Percentiles rank a stretch among this genome's conserved stretches.
Evolutionary conservation across 371 early-diverging fungal species (phyloP).

Genomic region (Circinella minor): DNA sequence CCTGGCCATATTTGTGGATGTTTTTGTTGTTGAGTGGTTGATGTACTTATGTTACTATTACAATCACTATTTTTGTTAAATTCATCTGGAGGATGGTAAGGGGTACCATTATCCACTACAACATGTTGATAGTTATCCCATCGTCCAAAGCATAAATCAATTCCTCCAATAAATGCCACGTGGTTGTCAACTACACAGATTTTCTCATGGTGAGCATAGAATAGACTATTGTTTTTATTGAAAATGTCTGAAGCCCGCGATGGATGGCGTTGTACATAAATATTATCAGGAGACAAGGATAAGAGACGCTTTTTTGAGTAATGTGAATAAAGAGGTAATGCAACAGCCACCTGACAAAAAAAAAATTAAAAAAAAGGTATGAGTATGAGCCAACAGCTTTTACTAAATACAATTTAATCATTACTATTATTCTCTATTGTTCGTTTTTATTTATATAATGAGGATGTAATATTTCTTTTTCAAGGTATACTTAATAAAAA

Average conservation of each 20-base stretch:
- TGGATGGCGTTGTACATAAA: slow-evolving; percentile 72
- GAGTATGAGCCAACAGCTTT: too few species aligned
- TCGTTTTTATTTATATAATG: too few species aligned
- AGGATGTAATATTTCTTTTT: too few species aligned
- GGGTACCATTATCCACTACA: slow-evolving; percentile 70
- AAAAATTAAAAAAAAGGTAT: not conserved
- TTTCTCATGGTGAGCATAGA: slow-evolving; percentile 49
- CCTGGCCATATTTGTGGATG: slow-evolving; percentile 73
- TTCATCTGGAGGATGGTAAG: not conserved
- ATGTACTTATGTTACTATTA: too few species aligned
- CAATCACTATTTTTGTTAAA: too few species aligned
- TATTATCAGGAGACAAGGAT: slow-evolving; percentile 60
- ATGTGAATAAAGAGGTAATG: slow-evolving; percentile 77
- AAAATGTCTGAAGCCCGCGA: slow-evolving; percentile 60
- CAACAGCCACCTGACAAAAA: slow-evolving; percentile 42
- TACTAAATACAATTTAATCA: too few species aligned
- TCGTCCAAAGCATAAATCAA: slow-evolving; percentile 87
- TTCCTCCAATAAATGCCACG: slow-evolving; percentile 81
- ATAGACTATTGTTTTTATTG: slow-evolving; percentile 32
- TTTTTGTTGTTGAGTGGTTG: slow-evolving; percentile 18
- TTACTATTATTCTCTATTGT: too few species aligned
- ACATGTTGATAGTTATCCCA: slow-evolving; percentile 85
- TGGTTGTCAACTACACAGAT: slow-evolving; percentile 72
- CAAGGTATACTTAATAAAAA: too few species aligned
- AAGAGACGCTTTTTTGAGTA: slow-evolving; percentile 74